Base-by-base conservation (phyloP, 2,329 filamentous ascomycete species). In the Botrytis fragariae region DNA sequence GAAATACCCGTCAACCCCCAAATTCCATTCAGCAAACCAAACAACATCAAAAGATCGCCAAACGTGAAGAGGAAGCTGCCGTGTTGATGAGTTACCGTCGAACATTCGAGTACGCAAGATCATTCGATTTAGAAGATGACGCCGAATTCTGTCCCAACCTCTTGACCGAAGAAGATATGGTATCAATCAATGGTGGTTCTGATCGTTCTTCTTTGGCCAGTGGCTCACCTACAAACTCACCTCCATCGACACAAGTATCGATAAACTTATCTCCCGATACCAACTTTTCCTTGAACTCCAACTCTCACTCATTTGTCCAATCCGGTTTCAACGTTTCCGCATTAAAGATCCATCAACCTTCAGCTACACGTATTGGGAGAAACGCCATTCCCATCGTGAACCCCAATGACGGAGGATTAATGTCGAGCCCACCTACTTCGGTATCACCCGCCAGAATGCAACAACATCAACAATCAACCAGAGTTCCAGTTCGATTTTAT, bases 301-400 rank as follows among this genome's bases (percentile, higher is more conserved):
- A 87, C 39, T 91, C 91, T 65, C 90, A 91, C 59, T 86, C 90
- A 44, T 91, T 91, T 79, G 86, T 90, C 72, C 89, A 91, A 71
- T 87, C 90, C 48, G 57, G 64, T 18, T 92, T 89, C 83, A 90
- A 92, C 79, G 89, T 87, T 74, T 83, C 84, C 75, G 90, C 83
- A 86, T 79, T 95, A 79, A 98, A 97, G 85, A 87, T 97, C 76
- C 94, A 97, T 84, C 95, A 98, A 86, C 94, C 95, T 75, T 88
- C 95, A 75, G 93, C 95, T 75, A 93, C 95, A 76, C 93, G 96
- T 78, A 90, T 92, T 74, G 64, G 64, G n/a, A 93, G 94, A 83
- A 98, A 98, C 83, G 94, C 96, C 80, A 98, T 98, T 78, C 95
- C 95, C 74, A 99, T 99, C 82, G 93, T 98, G 84, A 97, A 99